phyloP scores from a whole-genome alignment of 495 filamentous ascomycete species.

The Beverwykella pulmonaria region DNA sequence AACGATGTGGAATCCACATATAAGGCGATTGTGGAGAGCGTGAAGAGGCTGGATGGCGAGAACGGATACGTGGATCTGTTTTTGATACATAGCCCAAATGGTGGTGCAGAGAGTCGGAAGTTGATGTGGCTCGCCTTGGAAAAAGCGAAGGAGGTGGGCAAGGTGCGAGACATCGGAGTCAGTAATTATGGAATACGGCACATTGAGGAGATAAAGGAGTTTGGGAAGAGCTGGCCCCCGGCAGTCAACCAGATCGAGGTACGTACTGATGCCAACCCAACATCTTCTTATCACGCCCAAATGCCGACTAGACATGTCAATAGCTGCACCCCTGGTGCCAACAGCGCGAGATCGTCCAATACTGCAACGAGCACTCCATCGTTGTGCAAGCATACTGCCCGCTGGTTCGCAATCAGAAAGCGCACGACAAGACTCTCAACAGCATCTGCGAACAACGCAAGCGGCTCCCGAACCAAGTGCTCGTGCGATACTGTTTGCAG shows the following conservation, averaged over 20 bases:
- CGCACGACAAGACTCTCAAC: conserved; percentile 58
- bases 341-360: conserved; percentile 61
- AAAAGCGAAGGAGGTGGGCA: conserved; percentile 59
- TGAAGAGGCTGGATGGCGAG: conserved; percentile 61
- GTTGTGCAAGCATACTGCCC: conserved; percentile 69
- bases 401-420: conserved; percentile 64
- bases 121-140: conserved; percentile 70
- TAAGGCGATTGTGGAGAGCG: conserved; percentile 60
- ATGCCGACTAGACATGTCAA: too few relatives aligned
- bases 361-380: conserved; percentile 64
- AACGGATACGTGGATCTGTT: conserved; percentile 72
- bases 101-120: conserved; percentile 56
- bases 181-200: conserved; percentile 68
- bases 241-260: conserved; percentile 74
- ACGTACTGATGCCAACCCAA: not conserved
- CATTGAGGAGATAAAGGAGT: conserved; percentile 64
- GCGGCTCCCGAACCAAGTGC: conserved; percentile 48
- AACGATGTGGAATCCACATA: conserved; percentile 63
- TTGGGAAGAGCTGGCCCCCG: conserved; percentile 65
- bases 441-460: conserved; percentile 57
- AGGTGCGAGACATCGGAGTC: conserved; percentile 66
- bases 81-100: conserved; percentile 65
- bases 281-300: not conserved
- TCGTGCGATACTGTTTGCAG: conserved; percentile 53
- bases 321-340: conserved; percentile 71